A percentile compares a stretch with the other conserved stretches of the same genome.
Conservation (phyloP, 805 yeast genomes). For the Yamadazyma tumulicola region DNA sequence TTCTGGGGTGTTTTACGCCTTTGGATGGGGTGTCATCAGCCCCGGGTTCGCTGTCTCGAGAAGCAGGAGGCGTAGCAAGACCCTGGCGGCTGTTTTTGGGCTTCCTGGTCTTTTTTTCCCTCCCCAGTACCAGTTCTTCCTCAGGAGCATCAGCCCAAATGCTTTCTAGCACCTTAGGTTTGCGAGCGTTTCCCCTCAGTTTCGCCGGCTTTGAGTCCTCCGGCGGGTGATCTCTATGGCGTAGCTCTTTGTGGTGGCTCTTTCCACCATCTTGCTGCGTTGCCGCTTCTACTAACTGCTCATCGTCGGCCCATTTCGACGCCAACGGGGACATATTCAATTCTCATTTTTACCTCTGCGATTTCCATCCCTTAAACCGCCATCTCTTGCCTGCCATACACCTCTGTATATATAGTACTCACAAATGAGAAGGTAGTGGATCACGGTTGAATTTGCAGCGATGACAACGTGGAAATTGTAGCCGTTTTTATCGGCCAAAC, state of each 20-base stretch:
- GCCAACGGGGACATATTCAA: slow-evolving; percentile 16
- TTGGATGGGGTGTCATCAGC: neutral
- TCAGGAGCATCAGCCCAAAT: slow-evolving; percentile 29
- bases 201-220: too few species aligned
- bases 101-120: neutral
- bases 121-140: slow-evolving; percentile 1
- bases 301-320: slow-evolving; percentile 37
- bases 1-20: neutral
- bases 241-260: neutral
- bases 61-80: too few species aligned
- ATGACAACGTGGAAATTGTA: too few species aligned
- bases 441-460: too few species aligned
- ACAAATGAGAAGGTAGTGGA: too few species aligned
- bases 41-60: neutral
- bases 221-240: neutral
- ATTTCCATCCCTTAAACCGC: too few species aligned
- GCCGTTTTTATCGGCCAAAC: too few species aligned
- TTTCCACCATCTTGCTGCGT: slow-evolving; percentile 17
- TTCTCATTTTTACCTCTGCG: too few species aligned
- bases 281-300: slow-evolving; percentile 23
- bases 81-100: neutral
- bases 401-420: too few species aligned
- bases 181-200: neutral
- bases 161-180: slow-evolving; percentile 18
- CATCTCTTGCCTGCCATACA: too few species aligned